A percentile compares a stretch with the other conserved stretches of the same genome.
Evolutionary conservation across 2,329 filamentous ascomycete species (phyloP).

Genomic region (Phialophora chinensis): DNA sequence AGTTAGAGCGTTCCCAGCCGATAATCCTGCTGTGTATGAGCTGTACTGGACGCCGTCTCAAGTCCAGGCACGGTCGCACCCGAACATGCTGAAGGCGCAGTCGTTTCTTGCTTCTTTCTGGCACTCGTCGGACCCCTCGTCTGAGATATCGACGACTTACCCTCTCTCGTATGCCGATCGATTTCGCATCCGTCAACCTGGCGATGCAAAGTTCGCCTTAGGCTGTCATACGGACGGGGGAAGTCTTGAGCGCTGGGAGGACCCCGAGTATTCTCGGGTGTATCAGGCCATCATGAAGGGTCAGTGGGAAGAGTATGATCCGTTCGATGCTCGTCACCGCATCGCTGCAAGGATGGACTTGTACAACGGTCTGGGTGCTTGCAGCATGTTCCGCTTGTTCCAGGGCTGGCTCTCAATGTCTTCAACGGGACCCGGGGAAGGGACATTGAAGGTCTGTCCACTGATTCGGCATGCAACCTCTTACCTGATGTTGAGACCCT

Average conservation of each 20-base stretch:
- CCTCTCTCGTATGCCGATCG: slow-evolving; percentile 74
- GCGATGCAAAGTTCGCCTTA: slow-evolving; percentile 72
- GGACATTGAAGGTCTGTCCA: slow-evolving; percentile 82
- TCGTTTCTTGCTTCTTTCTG: slow-evolving; percentile 68
- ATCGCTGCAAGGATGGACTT: slow-evolving; percentile 73
- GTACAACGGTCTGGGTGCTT: slow-evolving; percentile 81
- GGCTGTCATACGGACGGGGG: slow-evolving; percentile 77
- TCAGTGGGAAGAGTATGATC: slow-evolving; percentile 79
- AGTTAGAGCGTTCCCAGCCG: slow-evolving; percentile 66
- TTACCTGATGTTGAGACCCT: slow-evolving; percentile 82
- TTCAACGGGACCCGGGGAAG: slow-evolving; percentile 72
- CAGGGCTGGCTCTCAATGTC: slow-evolving; percentile 90
- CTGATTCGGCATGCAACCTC: slow-evolving; percentile 75
- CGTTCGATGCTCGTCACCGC: slow-evolving; percentile 77
- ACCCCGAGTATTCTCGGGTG: slow-evolving; percentile 70
- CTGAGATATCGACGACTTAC: slow-evolving; percentile 58
- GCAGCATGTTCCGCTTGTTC: slow-evolving; percentile 84
- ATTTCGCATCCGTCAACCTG: slow-evolving; percentile 72
- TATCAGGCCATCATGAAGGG: slow-evolving; percentile 77
- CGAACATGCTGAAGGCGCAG: slow-evolving; percentile 67
- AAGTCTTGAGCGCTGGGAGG: slow-evolving; percentile 77
- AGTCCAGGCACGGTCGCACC: slow-evolving; percentile 69
- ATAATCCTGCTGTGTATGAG: slow-evolving; percentile 74
- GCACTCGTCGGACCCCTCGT: slow-evolving; percentile 58
- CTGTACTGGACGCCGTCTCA: slow-evolving; percentile 77